These are phyloP conservation scores for Rutstroemia sp. DNA, from an alignment of 2,329 filamentous ascomycete genomes.

Conservation along the genomic window DNA sequence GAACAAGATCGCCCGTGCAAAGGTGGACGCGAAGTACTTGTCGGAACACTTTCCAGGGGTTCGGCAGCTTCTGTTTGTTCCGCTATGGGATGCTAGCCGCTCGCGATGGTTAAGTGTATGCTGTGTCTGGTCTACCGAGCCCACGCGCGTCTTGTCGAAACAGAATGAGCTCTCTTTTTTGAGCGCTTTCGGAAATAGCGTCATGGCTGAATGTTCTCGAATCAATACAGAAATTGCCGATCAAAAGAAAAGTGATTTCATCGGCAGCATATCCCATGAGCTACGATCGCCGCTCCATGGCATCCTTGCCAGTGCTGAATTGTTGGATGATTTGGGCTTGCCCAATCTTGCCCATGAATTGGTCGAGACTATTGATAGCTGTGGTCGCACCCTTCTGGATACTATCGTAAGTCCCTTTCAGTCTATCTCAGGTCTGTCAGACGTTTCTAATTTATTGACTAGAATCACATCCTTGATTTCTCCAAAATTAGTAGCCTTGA, in stretches of 20 bases:
- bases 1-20: slow-evolving; percentile 12
- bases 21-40: slow-evolving; percentile 29
- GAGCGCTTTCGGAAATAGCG: slow-evolving; percentile 39
- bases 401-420: slow-evolving; percentile 28
- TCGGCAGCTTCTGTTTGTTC: slow-evolving; percentile 40
- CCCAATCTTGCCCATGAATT: slow-evolving; percentile 26
- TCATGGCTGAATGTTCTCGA: slow-evolving; percentile 48
- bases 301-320: slow-evolving; percentile 45
- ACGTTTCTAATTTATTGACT: too few relatives aligned
- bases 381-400: slow-evolving; percentile 32
- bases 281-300: slow-evolving; percentile 49
- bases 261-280: slow-evolving; percentile 52
- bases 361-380: slow-evolving; percentile 32
- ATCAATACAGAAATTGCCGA: slow-evolving; percentile 45
- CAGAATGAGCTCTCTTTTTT: slow-evolving; percentile 33
- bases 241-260: slow-evolving; percentile 49
- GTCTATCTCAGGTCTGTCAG: too few relatives aligned
- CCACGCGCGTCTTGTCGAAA: slow-evolving; percentile 29
- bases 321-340: slow-evolving; percentile 37
- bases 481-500: slow-evolving; percentile 32
- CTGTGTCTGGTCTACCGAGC: slow-evolving; percentile 37
- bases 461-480: slow-evolving; percentile 37
- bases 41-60: slow-evolving; percentile 36
- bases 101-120: slow-evolving; percentile 43
- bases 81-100: slow-evolving; percentile 40